Evolutionary conservation across 2,329 filamentous ascomycete species (phyloP), one percentile per base, ranked within the genome.

Genomic region (Xylariales sp.): DNA sequence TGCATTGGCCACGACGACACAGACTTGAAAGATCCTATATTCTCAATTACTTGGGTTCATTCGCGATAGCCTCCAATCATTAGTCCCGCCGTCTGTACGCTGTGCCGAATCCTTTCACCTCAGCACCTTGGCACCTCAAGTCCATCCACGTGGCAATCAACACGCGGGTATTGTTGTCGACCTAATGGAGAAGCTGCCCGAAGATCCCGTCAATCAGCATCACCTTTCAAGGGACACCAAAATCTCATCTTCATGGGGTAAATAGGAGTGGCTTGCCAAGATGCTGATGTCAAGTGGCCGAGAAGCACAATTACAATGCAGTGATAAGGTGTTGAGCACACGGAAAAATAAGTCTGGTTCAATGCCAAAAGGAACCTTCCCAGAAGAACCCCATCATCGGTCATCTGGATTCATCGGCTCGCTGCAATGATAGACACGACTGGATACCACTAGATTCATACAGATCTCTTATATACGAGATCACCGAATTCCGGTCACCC

Each of bases 221-320:
- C 5, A 22, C 29, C 36, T n/a, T n/a, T 29, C 25, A 29, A 27
- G 18, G 18, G 18, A 22, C 21, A 31, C 31, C 33, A 15, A 18
- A 16, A 18, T 16, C 19, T 24, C 11, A n/a, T 9, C 19, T 18
- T 34, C 24, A 18, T 16, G 31, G 19, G 33, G 20, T 43, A 16
- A 42, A 43, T 38, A 20, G 24, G 22, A 16, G 32, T 43, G 40
- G 40, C 40, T 43, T 43, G 40, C 40, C 40, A 43, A 43, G n/a
- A n/a, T n/a, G 40, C 9, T 31, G 7, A 27, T 22, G 33, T 34
- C 40, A 43, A 43, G 40, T 43, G 15, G 12, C 25, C 36, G 25
- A 31, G 24, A 27, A 12, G 11, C 27, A 27, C 24, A n/a, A 27
- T n/a, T 31, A 28, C 15, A 38, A 38, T 27, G 35, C 14, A 16